phyloP scores from a whole-genome alignment of 352 stramenopile genomes.

The Globisporangium alternatum region DNA sequence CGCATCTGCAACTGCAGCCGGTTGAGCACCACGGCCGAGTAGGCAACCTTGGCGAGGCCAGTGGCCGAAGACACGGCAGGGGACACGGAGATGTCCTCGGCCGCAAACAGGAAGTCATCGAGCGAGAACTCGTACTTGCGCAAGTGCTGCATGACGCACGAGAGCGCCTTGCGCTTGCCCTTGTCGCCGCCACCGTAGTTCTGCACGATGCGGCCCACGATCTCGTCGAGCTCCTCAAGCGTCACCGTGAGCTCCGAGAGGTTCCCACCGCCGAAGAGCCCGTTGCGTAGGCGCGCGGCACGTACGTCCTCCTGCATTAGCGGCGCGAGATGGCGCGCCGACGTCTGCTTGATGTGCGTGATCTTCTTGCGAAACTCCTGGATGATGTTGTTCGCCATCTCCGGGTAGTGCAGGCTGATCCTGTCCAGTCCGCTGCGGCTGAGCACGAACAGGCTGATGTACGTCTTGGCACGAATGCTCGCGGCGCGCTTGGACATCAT shows the following conservation, averaged over 20 bases:
- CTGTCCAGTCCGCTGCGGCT: slow-evolving; percentile 66
- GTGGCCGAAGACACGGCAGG: not conserved
- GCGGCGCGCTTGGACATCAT: slow-evolving; percentile 73
- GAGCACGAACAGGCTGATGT: slow-evolving; percentile 75
- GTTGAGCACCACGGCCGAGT: slow-evolving; percentile 34
- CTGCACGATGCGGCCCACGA: slow-evolving; percentile 49
- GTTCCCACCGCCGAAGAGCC: slow-evolving; percentile 20
- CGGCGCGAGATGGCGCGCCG: slow-evolving; percentile 27
- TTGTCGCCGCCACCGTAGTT: slow-evolving; percentile 73
- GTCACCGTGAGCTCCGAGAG: slow-evolving; percentile 43
- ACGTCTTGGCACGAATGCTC: slow-evolving; percentile 78
- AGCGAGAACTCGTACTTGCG: slow-evolving; percentile 84
- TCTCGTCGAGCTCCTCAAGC: slow-evolving; percentile 51
- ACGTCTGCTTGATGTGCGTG: slow-evolving; percentile 67
- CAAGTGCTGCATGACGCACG: slow-evolving; percentile 72
- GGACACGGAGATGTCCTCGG: slow-evolving; percentile 39
- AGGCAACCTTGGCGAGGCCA: slow-evolving; percentile 8
- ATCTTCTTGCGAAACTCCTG: slow-evolving; percentile 81
- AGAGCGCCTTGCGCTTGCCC: slow-evolving; percentile 66
- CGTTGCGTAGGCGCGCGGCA: slow-evolving; percentile 30
- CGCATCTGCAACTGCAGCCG: slow-evolving; percentile 57
- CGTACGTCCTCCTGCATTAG: slow-evolving; percentile 40
- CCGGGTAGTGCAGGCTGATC: slow-evolving; percentile 73
- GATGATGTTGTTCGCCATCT: slow-evolving; percentile 77
- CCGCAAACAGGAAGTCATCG: slow-evolving; percentile 61